A percentile compares a stretch with the other conserved stretches of the same genome.
These are phyloP conservation scores for Agaricus sinodeliciosus DNA, from an alignment of 768 basidiomycete genomes.

Conservation along the genomic window DNA sequence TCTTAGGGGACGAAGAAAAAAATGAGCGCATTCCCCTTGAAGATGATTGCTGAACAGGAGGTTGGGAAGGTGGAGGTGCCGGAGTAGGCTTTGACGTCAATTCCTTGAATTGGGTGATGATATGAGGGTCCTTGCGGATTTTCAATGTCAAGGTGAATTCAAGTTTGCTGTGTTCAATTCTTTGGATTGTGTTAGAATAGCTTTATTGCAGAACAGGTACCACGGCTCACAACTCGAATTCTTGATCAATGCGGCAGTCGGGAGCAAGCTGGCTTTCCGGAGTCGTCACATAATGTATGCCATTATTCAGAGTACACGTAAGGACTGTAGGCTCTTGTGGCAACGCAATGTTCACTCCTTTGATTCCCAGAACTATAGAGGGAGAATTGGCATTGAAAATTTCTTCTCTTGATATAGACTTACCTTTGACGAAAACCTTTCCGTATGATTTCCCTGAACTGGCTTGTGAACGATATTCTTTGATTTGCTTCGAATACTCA, in stretches of 20 bases:
- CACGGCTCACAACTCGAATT: slow-evolving; percentile 77
- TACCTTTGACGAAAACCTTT: slow-evolving; percentile 93
- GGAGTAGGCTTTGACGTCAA: slow-evolving; percentile 32
- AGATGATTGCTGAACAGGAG: slow-evolving; percentile 38
- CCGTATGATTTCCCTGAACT: slow-evolving; percentile 78
- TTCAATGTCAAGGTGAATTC: slow-evolving; percentile 92
- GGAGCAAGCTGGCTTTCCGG: slow-evolving; percentile 59
- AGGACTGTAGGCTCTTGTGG: slow-evolving; percentile 70
- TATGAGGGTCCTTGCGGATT: slow-evolving; percentile 80
- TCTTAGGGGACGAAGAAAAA: slow-evolving; percentile 72
- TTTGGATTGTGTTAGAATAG: slow-evolving; percentile 19
- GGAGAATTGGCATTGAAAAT: neutral
- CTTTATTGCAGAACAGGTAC: neutral
- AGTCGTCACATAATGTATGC: slow-evolving; percentile 92
- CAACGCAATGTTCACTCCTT: slow-evolving; percentile 67
- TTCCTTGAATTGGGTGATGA: slow-evolving; percentile 70
- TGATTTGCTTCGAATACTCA: slow-evolving; percentile 89
- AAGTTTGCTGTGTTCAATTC: slow-evolving; percentile 90
- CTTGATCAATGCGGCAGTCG: slow-evolving; percentile 71
- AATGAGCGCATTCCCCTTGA: slow-evolving; percentile 70
- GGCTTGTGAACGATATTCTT: slow-evolving; percentile 70
- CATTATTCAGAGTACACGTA: slow-evolving; percentile 90
- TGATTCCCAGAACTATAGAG: slow-evolving; percentile 67
- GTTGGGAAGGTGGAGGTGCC: slow-evolving; percentile 22
- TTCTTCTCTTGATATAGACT: slow-evolving; percentile 11